Percentiles rank a stretch among this genome's conserved stretches.
Evolutionary conservation across 2,329 filamentous ascomycete genomes (phyloP).

Genomic region (Geosmithia putterillii): DNA sequence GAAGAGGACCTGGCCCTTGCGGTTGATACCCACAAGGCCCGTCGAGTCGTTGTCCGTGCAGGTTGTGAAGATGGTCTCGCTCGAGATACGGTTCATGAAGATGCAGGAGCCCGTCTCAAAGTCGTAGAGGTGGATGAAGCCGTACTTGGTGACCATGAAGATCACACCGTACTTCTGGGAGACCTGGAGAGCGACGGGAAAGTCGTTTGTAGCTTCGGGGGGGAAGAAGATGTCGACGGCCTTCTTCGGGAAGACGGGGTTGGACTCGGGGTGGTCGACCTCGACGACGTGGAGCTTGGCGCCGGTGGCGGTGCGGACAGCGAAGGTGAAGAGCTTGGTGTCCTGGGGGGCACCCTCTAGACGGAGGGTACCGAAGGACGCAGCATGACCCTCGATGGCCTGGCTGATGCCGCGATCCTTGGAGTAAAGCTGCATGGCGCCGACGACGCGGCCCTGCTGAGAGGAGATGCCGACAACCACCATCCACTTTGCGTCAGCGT

Average conservation of each 20-base stretch:
- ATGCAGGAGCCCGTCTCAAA: conserved; percentile 91
- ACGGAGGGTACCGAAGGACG: conserved; percentile 80
- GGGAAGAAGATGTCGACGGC: conserved; percentile 97
- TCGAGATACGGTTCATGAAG: conserved; percentile 99
- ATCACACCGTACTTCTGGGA: conserved; percentile 94
- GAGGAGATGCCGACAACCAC: conserved; percentile 93
- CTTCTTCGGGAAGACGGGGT: conserved; percentile 87
- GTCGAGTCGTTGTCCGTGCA: conserved; percentile 71
- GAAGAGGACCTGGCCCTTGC: conserved; percentile 91
- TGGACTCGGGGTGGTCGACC: conserved; percentile 83
- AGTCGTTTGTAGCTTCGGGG: conserved; percentile 87
- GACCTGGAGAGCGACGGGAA: conserved; percentile 95
- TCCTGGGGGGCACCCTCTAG: conserved; percentile 82
- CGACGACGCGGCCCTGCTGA: conserved; percentile 84
- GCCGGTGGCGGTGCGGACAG: conserved; percentile 76
- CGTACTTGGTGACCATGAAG: conserved; percentile 96
- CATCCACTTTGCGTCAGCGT: conserved; percentile 95
- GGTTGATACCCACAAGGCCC: conserved; percentile 89
- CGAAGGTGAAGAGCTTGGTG: conserved; percentile 94
- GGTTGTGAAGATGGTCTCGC: conserved; percentile 97
- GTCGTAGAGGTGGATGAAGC: conserved; percentile 97
- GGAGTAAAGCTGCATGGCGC: conserved; percentile 95
- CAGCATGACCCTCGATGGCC: conserved; percentile 93
- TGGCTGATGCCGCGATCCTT: conserved; percentile 94
- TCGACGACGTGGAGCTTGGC: conserved; percentile 97